Evolutionary conservation across 2,329 filamentous ascomycete genomes (phyloP), one percentile per base, ranked within the genome.

Genomic region (Pseudogymnoascus sp.): DNA sequence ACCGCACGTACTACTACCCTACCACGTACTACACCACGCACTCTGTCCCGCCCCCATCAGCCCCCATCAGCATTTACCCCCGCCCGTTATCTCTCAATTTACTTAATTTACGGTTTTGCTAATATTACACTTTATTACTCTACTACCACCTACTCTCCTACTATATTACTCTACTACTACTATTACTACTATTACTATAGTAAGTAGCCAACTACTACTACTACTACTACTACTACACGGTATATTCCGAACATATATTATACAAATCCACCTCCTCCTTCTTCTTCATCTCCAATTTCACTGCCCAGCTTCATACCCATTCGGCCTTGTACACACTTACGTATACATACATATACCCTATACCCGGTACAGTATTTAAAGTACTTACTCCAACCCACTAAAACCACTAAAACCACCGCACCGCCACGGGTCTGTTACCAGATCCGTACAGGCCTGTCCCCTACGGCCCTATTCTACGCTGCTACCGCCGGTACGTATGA

Each of bases 401-500:
- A 7, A 28, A 28, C 36, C 36, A 37, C 46, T 53, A 49, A 53
- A 53, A 18, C 46, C 46, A 16, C 46, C 9, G 46, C 25, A 31
- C 46, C n/a, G 25, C 25, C 46, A 53, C 46, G 46, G 46, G 25
- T 18, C 46, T 53, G 46, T 53, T 53, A 3, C 46, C 46, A 53
- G 46, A 53, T 53, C 7, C 46, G 46, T 53, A 34, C n/a, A 53
- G n/a, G 7, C n/a, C 25, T 18, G 25, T 53, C 46, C 46, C 46
- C 46, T 34, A 53, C 46, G 46, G 46, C 46, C 46, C 46, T 53
- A 31, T 53, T 53, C 25, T 8, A 53, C 46, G 46, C 46, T 53
- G 25, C 46, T 53, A 53, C 46, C 46, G 46, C 46, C 46, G 46
- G 46, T 53, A 53, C 25, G 46, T 53, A 31, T 53, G 46, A 53